phyloP scores from a whole-genome alignment of 768 basidiomycete genomes.

The Pleurotus pulmonarius region DNA sequence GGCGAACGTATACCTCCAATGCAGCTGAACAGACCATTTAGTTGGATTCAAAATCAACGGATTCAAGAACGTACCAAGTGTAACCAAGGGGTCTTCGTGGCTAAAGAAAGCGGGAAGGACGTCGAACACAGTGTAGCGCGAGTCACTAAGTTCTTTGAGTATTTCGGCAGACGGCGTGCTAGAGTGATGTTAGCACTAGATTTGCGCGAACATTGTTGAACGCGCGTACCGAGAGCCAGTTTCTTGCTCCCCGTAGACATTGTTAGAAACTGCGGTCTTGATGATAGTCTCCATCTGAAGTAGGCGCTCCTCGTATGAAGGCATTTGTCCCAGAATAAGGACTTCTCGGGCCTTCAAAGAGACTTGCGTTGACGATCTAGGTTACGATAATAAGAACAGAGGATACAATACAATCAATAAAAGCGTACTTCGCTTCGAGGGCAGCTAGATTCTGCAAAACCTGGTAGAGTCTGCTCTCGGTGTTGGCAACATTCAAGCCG shows the following conservation, averaged over 20 bases:
- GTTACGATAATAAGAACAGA: neutral
- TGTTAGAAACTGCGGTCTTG: conserved; percentile 81
- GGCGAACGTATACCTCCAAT: conserved; percentile 92
- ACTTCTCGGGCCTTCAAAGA: conserved; percentile 96
- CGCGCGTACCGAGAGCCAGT: conserved; percentile 48
- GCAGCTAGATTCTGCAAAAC: conserved; percentile 79
- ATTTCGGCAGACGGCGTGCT: conserved; percentile 85
- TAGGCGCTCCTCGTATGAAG: conserved; percentile 92
- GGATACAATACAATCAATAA: neutral
- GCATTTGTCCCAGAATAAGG: conserved; percentile 92
- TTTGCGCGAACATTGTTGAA: too few species aligned
- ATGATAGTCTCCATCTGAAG: conserved; percentile 94
- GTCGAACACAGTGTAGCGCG: conserved; percentile 94
- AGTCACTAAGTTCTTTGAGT: conserved; percentile 91
- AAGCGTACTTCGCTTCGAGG: conserved; percentile 80
- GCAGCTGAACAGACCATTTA: conserved; percentile 54
- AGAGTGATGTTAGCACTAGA: neutral
- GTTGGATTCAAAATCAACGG: neutral
- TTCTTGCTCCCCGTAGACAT: conserved; percentile 85
- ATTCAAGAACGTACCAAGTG: conserved; percentile 55
- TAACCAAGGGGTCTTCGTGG: conserved; percentile 79
- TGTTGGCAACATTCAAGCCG: conserved; percentile 68
- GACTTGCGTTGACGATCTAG: conserved; percentile 85
- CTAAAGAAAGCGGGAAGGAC: conserved; percentile 96
- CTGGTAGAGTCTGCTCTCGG: conserved; percentile 70